phyloP scores from a whole-genome alignment of 805 yeast species.

The Danielia oregonensis region DNA sequence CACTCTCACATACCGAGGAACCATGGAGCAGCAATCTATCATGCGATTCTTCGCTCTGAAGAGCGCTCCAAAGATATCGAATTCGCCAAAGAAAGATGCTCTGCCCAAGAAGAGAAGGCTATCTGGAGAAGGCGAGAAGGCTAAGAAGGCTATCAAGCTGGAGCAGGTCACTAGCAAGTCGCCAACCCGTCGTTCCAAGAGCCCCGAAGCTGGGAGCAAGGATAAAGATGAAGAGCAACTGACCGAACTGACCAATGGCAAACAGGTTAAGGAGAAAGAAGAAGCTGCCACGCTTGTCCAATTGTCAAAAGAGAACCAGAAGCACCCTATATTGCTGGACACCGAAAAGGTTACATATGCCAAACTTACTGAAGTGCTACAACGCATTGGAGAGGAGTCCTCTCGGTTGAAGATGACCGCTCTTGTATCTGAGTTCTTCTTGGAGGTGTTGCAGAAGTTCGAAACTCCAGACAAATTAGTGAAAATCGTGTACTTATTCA shows the following conservation, averaged over 20 bases:
- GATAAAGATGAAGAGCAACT: neutral
- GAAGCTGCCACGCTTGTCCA: slow-evolving; percentile 12
- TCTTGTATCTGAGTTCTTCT: slow-evolving; percentile 68
- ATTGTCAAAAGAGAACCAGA: slow-evolving; percentile 9
- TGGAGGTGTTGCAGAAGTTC: slow-evolving; percentile 51
- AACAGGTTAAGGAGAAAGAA: neutral
- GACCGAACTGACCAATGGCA: neutral
- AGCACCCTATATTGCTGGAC: slow-evolving; percentile 5
- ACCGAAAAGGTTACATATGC: slow-evolving; percentile 21
- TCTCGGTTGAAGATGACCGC: slow-evolving; percentile 81
- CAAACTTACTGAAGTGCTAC: slow-evolving; percentile 62
- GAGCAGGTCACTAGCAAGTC: too few relatives aligned
- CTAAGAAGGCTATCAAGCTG: neutral
- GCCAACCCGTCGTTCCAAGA: too few relatives aligned
- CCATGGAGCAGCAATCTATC: slow-evolving; percentile 16
- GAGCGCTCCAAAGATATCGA: neutral
- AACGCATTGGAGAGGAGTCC: slow-evolving; percentile 72
- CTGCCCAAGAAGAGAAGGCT: too few relatives aligned
- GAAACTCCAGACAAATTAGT: slow-evolving; percentile 46
- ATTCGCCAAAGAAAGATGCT: too few relatives aligned
- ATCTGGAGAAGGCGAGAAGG: neutral
- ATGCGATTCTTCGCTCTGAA: slow-evolving; percentile 12
- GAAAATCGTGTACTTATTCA: slow-evolving; percentile 75
- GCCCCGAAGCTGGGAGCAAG: too few relatives aligned
- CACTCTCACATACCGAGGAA: neutral